phyloP scores from a whole-genome alignment of 176 grass and related monocot species.

The Oryza longistaminata region DNA sequence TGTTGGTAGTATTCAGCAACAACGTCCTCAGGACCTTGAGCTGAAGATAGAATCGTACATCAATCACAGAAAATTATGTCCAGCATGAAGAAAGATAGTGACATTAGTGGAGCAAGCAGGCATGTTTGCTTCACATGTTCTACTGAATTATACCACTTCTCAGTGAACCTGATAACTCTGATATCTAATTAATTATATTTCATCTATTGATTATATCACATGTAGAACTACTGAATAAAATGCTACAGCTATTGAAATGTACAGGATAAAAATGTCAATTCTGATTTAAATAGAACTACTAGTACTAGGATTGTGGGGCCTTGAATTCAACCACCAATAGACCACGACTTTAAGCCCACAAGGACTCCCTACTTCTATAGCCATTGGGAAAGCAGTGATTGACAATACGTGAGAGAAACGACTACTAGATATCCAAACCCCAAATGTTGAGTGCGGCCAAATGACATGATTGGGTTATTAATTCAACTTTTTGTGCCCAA shows the following conservation, averaged over 20 bases:
- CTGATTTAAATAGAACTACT: background rate
- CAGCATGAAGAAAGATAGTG: background rate
- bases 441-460: background rate
- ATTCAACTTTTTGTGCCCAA: background rate
- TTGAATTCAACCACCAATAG: background rate
- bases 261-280: background rate
- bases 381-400: background rate
- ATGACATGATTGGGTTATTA: background rate
- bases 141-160: background rate
- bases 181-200: background rate
- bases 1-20: conserved; percentile 97
- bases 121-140: background rate
- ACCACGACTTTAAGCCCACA: background rate
- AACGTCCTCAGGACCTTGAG: conserved; percentile 68
- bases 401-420: background rate
- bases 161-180: background rate
- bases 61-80: background rate
- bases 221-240: background rate
- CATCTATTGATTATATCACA: background rate
- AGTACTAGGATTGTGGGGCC: background rate
- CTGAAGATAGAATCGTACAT: conserved; percentile 17
- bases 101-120: background rate
- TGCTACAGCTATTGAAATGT: background rate
- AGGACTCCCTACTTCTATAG: background rate
- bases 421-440: background rate